Conservation (phyloP, 2,329 filamentous ascomycete genomes). For the Nemania sp. region DNA sequence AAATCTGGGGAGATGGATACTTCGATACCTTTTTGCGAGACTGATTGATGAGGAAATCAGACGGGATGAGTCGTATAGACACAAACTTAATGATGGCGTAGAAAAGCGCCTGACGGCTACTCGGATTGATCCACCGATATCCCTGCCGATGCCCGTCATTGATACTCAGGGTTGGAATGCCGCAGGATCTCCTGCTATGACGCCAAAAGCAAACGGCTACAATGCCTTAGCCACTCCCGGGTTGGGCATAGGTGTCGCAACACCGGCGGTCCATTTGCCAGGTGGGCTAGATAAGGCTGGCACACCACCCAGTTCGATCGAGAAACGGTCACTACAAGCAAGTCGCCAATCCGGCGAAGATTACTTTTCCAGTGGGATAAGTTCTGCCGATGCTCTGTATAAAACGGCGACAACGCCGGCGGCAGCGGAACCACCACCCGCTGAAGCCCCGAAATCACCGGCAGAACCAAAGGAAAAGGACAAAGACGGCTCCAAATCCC, state of each 20-base stretch:
- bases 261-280: conserved; percentile 58
- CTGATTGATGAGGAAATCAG: conserved; percentile 89
- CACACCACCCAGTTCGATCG: conserved; percentile 50
- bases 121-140: conserved; percentile 61
- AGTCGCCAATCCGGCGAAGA: conserved; percentile 69
- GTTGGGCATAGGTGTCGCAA: conserved; percentile 76
- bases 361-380: conserved; percentile 72
- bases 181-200: conserved; percentile 54
- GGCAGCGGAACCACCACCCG: conserved; percentile 46
- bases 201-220: conserved; percentile 67
- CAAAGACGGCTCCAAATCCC: conserved; percentile 59
- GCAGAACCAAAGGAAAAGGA: conserved; percentile 61
- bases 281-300: conserved; percentile 53
- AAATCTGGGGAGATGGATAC: conserved; percentile 94
- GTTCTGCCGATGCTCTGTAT: conserved; percentile 49
- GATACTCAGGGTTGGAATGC: conserved; percentile 44
- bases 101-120: conserved; percentile 61
- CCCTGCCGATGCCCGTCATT: conserved; percentile 52
- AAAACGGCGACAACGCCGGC: conserved; percentile 54
- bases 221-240: conserved; percentile 72
- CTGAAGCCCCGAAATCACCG: conserved; percentile 51
- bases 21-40: conserved; percentile 87
- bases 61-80: conserved; percentile 75
- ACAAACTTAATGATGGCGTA: conserved; percentile 64
- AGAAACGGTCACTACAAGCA: conserved; percentile 58